Conservation (phyloP, 306 rosid genomes). For the Acacia confusa region DNA sequence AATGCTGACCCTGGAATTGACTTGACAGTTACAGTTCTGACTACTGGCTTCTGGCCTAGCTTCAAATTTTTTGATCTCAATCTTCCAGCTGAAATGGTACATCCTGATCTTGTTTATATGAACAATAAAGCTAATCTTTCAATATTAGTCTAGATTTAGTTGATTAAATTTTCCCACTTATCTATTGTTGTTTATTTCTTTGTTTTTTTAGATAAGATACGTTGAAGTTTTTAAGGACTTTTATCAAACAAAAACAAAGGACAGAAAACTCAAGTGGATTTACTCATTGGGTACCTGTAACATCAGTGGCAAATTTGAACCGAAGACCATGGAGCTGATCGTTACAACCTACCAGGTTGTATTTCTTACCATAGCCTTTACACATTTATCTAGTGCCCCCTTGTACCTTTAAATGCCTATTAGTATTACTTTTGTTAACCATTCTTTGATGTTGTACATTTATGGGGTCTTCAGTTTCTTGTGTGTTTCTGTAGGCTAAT, state of each 20-base stretch:
- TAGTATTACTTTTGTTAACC: neutral
- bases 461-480: neutral
- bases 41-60: conserved; percentile 95
- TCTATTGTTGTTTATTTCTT: conserved; percentile 16
- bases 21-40: conserved; percentile 85
- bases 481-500: conserved; percentile 29
- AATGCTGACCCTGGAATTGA: conserved; percentile 76
- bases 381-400: neutral
- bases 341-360: conserved; percentile 93
- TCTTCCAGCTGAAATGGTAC: conserved; percentile 94
- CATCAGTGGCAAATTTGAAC: conserved; percentile 76
- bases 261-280: conserved; percentile 92
- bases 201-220: conserved; percentile 60
- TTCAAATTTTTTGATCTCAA: conserved; percentile 89
- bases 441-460: neutral
- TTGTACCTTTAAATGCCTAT: neutral
- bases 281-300: conserved; percentile 92
- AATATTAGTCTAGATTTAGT: conserved; percentile 16
- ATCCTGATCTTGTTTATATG: conserved; percentile 23
- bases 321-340: conserved; percentile 77
- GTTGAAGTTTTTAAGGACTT: conserved; percentile 92
- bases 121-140: neutral
- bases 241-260: conserved; percentile 85
- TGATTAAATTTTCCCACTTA: conserved; percentile 1
- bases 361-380: conserved; percentile 4